These are phyloP conservation scores for Aphanomyces stellatus DNA, from an alignment of 352 stramenopile species.

Conservation along the genomic window DNA sequence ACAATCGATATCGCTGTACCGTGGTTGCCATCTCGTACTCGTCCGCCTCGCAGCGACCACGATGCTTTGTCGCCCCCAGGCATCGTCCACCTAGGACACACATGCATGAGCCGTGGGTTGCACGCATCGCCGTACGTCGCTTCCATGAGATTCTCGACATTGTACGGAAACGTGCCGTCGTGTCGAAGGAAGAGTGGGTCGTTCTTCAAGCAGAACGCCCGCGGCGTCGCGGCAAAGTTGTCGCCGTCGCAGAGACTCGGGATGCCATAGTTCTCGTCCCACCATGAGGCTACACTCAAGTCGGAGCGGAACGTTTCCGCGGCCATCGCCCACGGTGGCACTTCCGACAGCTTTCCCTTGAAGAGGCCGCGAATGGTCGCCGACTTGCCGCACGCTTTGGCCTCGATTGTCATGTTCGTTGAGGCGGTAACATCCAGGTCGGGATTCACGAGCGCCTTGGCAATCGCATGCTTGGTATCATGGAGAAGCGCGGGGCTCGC, in stretches of 20 bases:
- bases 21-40: slow-evolving; percentile 11
- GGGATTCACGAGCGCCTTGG: background rate
- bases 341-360: slow-evolving; percentile 10
- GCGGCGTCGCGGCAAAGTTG: slow-evolving; percentile 29
- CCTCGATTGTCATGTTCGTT: background rate
- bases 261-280: slow-evolving; percentile 61
- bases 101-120: background rate
- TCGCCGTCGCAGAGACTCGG: slow-evolving; percentile 68
- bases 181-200: slow-evolving; percentile 1
- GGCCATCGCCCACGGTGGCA: slow-evolving; percentile 61
- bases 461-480: background rate
- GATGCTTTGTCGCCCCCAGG: background rate
- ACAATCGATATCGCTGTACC: too few species aligned
- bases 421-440: background rate
- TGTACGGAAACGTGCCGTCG: slow-evolving; percentile 12
- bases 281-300: slow-evolving; percentile 72
- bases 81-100: slow-evolving; percentile 1
- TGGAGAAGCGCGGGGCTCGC: background rate
- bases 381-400: background rate
- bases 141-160: slow-evolving; percentile 18
- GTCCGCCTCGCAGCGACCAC: slow-evolving; percentile 3
- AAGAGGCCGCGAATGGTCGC: background rate
- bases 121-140: background rate
- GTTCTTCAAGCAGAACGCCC: slow-evolving; percentile 50
- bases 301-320: slow-evolving; percentile 43